Conservation (phyloP, 2,329 filamentous ascomycete genomes). For the Fusarium sp. region DNA sequence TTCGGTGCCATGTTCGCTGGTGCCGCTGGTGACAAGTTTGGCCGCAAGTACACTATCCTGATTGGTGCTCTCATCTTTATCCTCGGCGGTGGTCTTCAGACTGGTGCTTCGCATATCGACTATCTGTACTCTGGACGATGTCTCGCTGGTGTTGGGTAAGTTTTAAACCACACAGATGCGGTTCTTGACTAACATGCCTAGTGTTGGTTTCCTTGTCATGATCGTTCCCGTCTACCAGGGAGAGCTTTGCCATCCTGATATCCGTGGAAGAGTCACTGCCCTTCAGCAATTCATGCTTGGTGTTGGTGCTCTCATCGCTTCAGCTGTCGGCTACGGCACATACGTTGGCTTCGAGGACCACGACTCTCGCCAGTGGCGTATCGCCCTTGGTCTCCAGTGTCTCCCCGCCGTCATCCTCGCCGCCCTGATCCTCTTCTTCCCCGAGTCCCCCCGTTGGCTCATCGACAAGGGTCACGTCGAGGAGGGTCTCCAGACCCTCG, state of each 20-base stretch:
- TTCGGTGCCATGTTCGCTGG: slow-evolving; percentile 75
- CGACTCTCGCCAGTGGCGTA: slow-evolving; percentile 51
- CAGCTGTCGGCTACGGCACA: slow-evolving; percentile 76
- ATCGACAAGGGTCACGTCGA: slow-evolving; percentile 77
- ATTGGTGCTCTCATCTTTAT: slow-evolving; percentile 78
- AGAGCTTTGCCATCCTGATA: slow-evolving; percentile 81
- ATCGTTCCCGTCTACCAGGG: slow-evolving; percentile 76
- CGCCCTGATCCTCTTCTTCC: slow-evolving; percentile 75
- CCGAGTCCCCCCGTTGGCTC: slow-evolving; percentile 80
- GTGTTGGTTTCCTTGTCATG: slow-evolving; percentile 56
- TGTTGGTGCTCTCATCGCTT: slow-evolving; percentile 77
- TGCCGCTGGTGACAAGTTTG: slow-evolving; percentile 70
- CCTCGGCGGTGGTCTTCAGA: slow-evolving; percentile 79
- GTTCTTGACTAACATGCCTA: background rate
- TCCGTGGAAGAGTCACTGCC: slow-evolving; percentile 79
- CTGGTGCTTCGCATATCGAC: slow-evolving; percentile 67
- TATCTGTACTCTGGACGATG: slow-evolving; percentile 79
- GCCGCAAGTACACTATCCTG: slow-evolving; percentile 78
- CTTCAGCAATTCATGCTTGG: slow-evolving; percentile 88
- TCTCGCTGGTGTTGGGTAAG: slow-evolving; percentile 71
- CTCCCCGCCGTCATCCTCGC: slow-evolving; percentile 74
- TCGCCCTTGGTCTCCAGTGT: slow-evolving; percentile 74
- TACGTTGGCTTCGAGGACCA: slow-evolving; percentile 43
- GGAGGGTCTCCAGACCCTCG: slow-evolving; percentile 74
- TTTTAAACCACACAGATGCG: background rate